A percentile compares a stretch with the other conserved stretches of the same genome.
Evolutionary conservation across 2,329 filamentous ascomycete species (phyloP).

Genomic region (Rhinocladiella similis): DNA sequence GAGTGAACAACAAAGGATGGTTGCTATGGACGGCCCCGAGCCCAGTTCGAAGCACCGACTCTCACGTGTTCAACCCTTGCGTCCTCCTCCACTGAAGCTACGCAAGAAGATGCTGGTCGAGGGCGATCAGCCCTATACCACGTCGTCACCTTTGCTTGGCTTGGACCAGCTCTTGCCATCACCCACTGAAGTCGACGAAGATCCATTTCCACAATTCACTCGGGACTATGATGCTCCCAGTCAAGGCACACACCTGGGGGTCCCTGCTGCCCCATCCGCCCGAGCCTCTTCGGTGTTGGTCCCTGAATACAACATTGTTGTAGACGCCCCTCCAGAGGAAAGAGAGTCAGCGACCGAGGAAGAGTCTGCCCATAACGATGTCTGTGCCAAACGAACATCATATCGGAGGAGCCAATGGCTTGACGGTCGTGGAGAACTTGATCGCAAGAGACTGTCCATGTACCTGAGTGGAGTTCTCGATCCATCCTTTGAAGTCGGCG

Average conservation of each 20-base stretch:
- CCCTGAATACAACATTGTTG: neutral
- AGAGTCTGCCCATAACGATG: neutral
- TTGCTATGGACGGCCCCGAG: neutral
- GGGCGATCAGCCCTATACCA: neutral
- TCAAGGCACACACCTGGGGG: neutral
- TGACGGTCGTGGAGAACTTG: constrained; percentile 9
- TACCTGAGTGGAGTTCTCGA: constrained; percentile 18
- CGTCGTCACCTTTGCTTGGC: neutral
- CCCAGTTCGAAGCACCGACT: constrained; percentile 1
- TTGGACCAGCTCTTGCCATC: neutral
- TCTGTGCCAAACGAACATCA: constrained; percentile 1
- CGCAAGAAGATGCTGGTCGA: constrained; percentile 11
- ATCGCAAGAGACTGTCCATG: constrained; percentile 17
- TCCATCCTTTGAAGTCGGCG: constrained; percentile 11
- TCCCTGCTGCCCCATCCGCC: neutral
- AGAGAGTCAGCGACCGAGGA: neutral
- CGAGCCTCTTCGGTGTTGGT: neutral
- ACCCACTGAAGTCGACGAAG: neutral
- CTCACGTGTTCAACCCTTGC: neutral
- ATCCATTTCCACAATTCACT: neutral
- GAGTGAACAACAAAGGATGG: constrained; percentile 5
- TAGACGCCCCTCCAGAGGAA: neutral
- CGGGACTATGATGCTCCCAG: neutral
- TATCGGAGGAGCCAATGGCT: constrained; percentile 15
- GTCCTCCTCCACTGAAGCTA: constrained; percentile 15